Base-by-base conservation (phyloP, 1,284 basidiomycete species). In the Apiotrichum brassicae region DNA sequence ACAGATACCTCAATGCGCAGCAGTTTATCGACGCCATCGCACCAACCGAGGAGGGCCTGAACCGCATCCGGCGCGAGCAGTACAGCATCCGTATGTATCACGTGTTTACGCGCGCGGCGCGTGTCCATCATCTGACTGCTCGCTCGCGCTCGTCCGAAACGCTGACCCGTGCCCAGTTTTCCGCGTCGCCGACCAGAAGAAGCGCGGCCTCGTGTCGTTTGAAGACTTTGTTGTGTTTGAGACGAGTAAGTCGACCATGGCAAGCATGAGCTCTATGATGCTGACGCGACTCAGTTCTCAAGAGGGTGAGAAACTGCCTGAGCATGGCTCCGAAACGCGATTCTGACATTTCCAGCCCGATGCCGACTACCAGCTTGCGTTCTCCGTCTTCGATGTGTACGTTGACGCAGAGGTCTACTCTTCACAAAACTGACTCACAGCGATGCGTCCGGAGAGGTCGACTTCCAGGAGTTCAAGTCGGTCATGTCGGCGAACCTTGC, bases 211-310 rank as follows among this genome's bases (percentile, higher is more conserved):
- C 37, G 81, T 97, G 40, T 88, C 88, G 40, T 94, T 88, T 83
- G 88, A 94, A 61, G 92, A 97, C 72, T 97, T 93, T 66, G 84
- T 85, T 19, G 84, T 92, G 54, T 97, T 97, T 66, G 86, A 95
- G 76, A 91, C 88, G 16, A 75, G 62, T 64, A 53, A 53, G 68
- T 70, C 13, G 28, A 13, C 18, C 8, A n/a, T 23, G 11, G 22
- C 20, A 22, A 6, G 20, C 18, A 43, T 24, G 41, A 26, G 11
- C 13, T 36, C 22, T 16, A 16, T n/a, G 9, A 9, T 3, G 45
- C 49, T 52, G 25, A 48, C 51, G 36, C 11, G 11, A 16, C 50
- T n/a, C n/a, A 69, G 67, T 72, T 36, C 53, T 71, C 51, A 72
- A 72, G 60, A 53, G 62, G 35, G 68, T 70, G 39, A 48, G 56